These are phyloP conservation scores for Lyophyllum shimeji DNA, from an alignment of 768 basidiomycete species.

Conservation along the genomic window DNA sequence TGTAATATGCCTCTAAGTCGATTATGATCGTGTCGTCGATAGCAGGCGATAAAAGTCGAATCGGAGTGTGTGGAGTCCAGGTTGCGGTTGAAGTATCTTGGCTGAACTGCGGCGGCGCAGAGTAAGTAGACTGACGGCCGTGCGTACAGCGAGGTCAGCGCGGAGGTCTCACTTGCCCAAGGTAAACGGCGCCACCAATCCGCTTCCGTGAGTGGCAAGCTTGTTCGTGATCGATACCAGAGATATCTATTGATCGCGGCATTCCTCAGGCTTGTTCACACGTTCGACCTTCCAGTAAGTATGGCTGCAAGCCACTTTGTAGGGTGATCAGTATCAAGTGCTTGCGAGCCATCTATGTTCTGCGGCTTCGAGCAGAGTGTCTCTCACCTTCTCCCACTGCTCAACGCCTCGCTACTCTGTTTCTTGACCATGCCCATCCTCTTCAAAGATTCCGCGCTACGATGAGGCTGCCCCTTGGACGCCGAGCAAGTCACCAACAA, in stretches of 20 bases:
- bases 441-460: too few relatives aligned
- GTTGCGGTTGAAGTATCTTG: neutral
- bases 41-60: neutral
- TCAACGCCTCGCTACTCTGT: too few relatives aligned
- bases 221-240: neutral
- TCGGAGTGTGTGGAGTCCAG: neutral
- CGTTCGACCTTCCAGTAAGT: neutral
- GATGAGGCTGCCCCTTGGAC: too few relatives aligned
- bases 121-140: neutral
- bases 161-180: neutral
- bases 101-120: neutral
- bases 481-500: too few relatives aligned
- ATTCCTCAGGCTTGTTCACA: neutral
- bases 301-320: neutral
- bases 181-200: neutral
- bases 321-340: too few relatives aligned
- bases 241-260: too few relatives aligned
- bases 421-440: too few relatives aligned
- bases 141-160: neutral
- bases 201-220: neutral
- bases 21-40: neutral
- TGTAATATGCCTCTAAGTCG: neutral
- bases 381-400: too few relatives aligned
- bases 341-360: too few relatives aligned
- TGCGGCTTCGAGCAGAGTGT: too few relatives aligned